A percentile compares a stretch with the other conserved stretches of the same genome.
These are phyloP conservation scores for Aspergillus sclerotiicarbonarius DNA, from an alignment of 495 filamentous ascomycete genomes.

Conservation along the genomic window DNA sequence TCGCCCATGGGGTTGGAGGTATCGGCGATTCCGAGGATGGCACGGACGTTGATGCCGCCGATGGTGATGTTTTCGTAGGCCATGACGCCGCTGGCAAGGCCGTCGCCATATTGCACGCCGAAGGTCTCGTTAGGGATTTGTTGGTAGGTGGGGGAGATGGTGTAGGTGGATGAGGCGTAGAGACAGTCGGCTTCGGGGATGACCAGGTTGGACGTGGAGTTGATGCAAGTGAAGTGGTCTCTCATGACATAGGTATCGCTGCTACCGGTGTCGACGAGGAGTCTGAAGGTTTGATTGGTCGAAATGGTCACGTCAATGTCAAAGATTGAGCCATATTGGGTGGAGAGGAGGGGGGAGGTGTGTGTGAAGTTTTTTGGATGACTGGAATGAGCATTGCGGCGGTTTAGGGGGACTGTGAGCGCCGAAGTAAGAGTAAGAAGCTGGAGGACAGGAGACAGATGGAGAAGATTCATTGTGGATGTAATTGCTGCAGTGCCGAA, in stretches of 20 bases:
- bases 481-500: too few species aligned
- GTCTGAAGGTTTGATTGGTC: conserved; percentile 37
- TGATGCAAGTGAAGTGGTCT: conserved; percentile 47
- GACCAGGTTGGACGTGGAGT: conserved; percentile 20
- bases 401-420: too few species aligned
- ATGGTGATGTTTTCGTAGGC: conserved; percentile 56
- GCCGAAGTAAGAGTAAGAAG: too few species aligned
- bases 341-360: conserved; percentile 8
- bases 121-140: conserved; percentile 49
- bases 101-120: conserved; percentile 58
- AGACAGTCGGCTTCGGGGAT: conserved; percentile 38
- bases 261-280: conserved; percentile 62
- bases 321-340: conserved; percentile 25
- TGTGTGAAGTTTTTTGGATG: neutral
- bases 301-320: conserved; percentile 20
- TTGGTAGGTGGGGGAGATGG: conserved; percentile 36
- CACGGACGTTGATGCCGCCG: conserved; percentile 50
- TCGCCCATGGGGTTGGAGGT: conserved; percentile 48
- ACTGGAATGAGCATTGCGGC: too few species aligned
- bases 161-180: conserved; percentile 48
- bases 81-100: conserved; percentile 54
- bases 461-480: too few species aligned
- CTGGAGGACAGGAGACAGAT: too few species aligned
- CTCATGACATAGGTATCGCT: conserved; percentile 60
- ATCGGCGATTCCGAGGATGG: conserved; percentile 56